phyloP scores from a whole-genome alignment of 805 yeast genomes.

The Komagataella populi region DNA sequence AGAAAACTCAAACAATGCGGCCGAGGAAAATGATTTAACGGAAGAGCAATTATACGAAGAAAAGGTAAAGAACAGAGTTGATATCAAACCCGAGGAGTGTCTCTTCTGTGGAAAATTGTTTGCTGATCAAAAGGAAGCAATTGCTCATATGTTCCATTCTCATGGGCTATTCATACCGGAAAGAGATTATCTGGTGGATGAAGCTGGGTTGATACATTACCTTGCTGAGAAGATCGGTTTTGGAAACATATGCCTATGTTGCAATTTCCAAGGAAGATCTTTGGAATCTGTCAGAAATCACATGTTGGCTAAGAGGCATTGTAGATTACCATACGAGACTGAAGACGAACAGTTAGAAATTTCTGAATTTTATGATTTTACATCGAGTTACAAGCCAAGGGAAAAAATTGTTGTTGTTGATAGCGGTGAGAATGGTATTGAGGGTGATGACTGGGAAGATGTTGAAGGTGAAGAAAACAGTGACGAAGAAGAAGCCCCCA shows the following conservation, averaged over 20 bases:
- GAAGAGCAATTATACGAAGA: slow-evolving; percentile 30
- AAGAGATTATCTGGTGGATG: slow-evolving; percentile 48
- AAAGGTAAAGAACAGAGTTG: slow-evolving; percentile 30
- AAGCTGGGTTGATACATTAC: slow-evolving; percentile 59
- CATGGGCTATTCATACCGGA: slow-evolving; percentile 92
- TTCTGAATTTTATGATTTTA: slow-evolving; percentile 75
- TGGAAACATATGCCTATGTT: slow-evolving; percentile 74
- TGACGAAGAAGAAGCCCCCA: slow-evolving; percentile 17
- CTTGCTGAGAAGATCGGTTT: slow-evolving; percentile 70
- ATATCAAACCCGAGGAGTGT: slow-evolving; percentile 35
- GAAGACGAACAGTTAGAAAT: slow-evolving; percentile 66
- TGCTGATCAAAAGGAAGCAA: slow-evolving; percentile 24
- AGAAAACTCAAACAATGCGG: slow-evolving; percentile 2
- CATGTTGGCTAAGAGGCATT: slow-evolving; percentile 74
- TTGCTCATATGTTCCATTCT: slow-evolving; percentile 60
- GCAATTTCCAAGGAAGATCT: slow-evolving; percentile 74
- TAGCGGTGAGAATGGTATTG: slow-evolving; percentile 17
- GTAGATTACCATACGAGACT: slow-evolving; percentile 77
- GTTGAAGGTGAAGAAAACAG: slow-evolving; percentile 13
- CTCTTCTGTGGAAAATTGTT: slow-evolving; percentile 30
- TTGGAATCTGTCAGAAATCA: slow-evolving; percentile 85
- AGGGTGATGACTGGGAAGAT: slow-evolving; percentile 21
- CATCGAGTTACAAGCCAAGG: slow-evolving; percentile 38
- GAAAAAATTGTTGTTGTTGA: slow-evolving; percentile 11
- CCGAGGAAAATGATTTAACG: slow-evolving; percentile 12